Conservation (phyloP, 345 rosid genomes). For the Erucastrum elatum region DNA sequence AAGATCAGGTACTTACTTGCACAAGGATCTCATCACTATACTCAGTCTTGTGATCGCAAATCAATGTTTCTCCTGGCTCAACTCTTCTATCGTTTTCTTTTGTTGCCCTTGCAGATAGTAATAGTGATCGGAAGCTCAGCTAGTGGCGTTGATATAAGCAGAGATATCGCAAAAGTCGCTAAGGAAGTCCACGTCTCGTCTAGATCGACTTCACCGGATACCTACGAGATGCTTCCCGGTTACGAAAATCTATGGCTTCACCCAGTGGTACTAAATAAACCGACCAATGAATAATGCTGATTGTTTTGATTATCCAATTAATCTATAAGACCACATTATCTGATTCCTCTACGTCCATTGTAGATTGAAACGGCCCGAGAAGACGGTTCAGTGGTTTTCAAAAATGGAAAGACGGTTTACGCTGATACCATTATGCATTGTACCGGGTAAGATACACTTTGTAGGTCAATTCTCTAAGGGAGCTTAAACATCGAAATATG, state of each 20-base stretch:
- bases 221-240: constrained; percentile 50
- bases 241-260: constrained; percentile 73
- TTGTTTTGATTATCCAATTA: background rate
- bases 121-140: constrained; percentile 73
- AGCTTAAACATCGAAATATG: background rate
- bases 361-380: constrained; percentile 61
- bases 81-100: constrained; percentile 11
- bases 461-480: background rate
- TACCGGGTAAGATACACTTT: constrained; percentile 58
- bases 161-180: constrained; percentile 69
- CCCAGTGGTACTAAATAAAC: constrained; percentile 60
- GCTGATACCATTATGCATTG: constrained; percentile 79
- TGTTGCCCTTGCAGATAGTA: constrained; percentile 48
- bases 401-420: constrained; percentile 49
- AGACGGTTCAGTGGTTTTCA: constrained; percentile 69
- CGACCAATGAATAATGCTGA: background rate
- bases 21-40: background rate
- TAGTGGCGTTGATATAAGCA: constrained; percentile 71
- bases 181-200: constrained; percentile 81
- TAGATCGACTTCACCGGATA: constrained; percentile 56
- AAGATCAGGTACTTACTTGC: constrained; percentile 58
- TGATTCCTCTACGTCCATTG: constrained; percentile 13
- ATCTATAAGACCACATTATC: background rate
- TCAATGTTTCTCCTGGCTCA: background rate
- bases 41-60: constrained; percentile 4